These are phyloP conservation scores for Fusarium mangiferae DNA, from an alignment of 2,329 filamentous ascomycete species.

Conservation along the genomic window DNA sequence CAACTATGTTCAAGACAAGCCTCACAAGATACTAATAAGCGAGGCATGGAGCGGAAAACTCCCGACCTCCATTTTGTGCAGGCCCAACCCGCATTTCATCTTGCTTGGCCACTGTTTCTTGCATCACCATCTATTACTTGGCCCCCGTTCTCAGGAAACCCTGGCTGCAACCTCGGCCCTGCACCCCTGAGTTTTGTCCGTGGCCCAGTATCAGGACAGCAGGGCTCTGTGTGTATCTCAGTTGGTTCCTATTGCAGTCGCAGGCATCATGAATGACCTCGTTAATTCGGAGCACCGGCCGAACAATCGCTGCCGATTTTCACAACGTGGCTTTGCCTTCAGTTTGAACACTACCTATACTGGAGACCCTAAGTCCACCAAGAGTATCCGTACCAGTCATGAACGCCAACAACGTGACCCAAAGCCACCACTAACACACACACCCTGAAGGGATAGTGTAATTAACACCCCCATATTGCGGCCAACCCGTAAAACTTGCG, in stretches of 20 bases:
- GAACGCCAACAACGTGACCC: slow-evolving; percentile 7
- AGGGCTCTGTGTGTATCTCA: slow-evolving; percentile 2
- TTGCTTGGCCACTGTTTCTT: slow-evolving; percentile 37
- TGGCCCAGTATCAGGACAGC: slow-evolving; percentile 30
- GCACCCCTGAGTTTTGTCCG: slow-evolving; percentile 20
- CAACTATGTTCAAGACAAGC: slow-evolving; percentile 18
- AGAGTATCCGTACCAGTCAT: slow-evolving; percentile 15
- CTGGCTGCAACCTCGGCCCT: slow-evolving; percentile 24
- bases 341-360: background rate
- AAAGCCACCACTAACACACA: slow-evolving; percentile 9
- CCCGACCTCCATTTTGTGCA: slow-evolving; percentile 2
- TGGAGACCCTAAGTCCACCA: slow-evolving; percentile 22
- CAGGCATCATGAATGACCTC: slow-evolving; percentile 8
- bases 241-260: slow-evolving; percentile 4
- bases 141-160: slow-evolving; percentile 15
- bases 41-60: slow-evolving; percentile 8
- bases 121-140: slow-evolving; percentile 28
- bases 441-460: slow-evolving; percentile 22
- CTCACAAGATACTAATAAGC: slow-evolving; percentile 16
- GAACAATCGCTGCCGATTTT: slow-evolving; percentile 13
- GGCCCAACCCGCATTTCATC: slow-evolving; percentile 27
- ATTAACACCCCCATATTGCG: slow-evolving; percentile 5
- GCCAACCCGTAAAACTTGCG: slow-evolving; percentile 19
- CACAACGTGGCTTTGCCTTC: slow-evolving; percentile 17
- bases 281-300: slow-evolving; percentile 26